A percentile compares a stretch with the other conserved stretches of the same genome.
Conservation (phyloP, 1,139 yeast species). For the Yamadazyma aaseri region DNA sequence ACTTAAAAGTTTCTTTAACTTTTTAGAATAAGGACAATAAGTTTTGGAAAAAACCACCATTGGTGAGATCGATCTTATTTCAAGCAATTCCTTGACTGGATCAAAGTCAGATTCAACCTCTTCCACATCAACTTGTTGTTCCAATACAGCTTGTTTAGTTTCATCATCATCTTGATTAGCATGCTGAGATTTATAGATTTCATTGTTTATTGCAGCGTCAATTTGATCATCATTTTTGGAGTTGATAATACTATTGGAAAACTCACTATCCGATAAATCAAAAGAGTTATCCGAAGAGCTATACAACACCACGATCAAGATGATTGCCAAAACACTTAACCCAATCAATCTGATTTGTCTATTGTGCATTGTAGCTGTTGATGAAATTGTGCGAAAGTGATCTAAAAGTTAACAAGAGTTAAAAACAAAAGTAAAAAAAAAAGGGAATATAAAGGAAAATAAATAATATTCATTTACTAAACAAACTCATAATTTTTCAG, state of each 20-base stretch:
- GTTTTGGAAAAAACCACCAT: conserved; percentile 71
- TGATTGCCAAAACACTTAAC: conserved; percentile 16
- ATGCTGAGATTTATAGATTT: conserved; percentile 29
- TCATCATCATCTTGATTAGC: conserved; percentile 7
- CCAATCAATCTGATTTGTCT: conserved; percentile 22
- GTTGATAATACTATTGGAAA: conserved; percentile 23
- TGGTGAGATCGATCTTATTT: conserved; percentile 63
- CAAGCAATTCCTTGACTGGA: conserved; percentile 59
- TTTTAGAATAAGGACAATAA: conserved; percentile 72
- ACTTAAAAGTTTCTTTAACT: conserved; percentile 62
- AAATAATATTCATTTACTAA: conserved; percentile 1
- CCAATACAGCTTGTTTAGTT: conserved; percentile 5
- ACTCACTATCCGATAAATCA: conserved; percentile 4
- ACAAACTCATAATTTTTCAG: conserved; percentile 41
- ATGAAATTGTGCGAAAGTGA: too few species aligned
- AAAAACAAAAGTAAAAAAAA: too few species aligned
- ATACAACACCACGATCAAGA: conserved; percentile 18
- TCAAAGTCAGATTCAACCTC: conserved; percentile 36
- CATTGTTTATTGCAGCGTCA: conserved; percentile 42
- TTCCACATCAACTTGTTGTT: conserved; percentile 4
- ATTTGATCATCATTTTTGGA: conserved; percentile 34
- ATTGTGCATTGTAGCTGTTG: conserved; percentile 7
- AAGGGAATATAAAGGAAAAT: too few species aligned
- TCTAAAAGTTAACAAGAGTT: too few species aligned
- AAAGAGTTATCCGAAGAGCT: conserved; percentile 10